Percentiles rank a stretch among this genome's conserved stretches.
These are phyloP conservation scores for Arctostaphylos glauca DNA, from an alignment of 148 eudicot species.

Conservation along the genomic window DNA sequence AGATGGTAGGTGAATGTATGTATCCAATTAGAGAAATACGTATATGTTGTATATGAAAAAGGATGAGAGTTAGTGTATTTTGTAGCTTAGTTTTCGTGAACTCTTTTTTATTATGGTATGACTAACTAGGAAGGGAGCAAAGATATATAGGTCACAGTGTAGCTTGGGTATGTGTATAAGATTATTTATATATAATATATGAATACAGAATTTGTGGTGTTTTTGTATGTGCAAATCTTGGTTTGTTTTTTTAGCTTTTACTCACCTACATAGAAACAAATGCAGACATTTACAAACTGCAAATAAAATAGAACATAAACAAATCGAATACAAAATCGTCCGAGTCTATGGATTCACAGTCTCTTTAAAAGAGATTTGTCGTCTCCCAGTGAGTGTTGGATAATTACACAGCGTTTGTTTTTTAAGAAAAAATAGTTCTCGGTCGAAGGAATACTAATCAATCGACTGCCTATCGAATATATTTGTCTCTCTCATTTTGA, in stretches of 20 bases:
- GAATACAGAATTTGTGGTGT: neutral
- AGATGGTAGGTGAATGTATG: slow-evolving; percentile 34
- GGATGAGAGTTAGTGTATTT: slow-evolving; percentile 11
- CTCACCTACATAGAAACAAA: neutral
- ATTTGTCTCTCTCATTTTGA: too few species aligned
- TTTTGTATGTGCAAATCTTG: neutral
- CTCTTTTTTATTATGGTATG: neutral
- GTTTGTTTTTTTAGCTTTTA: neutral
- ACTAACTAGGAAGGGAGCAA: neutral
- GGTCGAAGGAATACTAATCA: too few species aligned
- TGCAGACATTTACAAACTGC: neutral
- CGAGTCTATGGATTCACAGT: too few species aligned
- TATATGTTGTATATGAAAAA: slow-evolving; percentile 16
- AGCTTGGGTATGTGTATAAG: neutral
- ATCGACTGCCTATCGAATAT: too few species aligned
- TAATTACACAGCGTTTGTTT: too few species aligned
- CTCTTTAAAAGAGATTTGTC: too few species aligned
- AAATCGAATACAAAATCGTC: too few species aligned
- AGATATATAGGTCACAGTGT: neutral
- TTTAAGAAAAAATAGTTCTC: too few species aligned
- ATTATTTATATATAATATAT: neutral
- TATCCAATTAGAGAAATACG: slow-evolving; percentile 25
- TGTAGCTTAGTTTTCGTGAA: slow-evolving; percentile 11
- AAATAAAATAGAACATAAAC: too few species aligned
- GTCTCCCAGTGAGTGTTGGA: too few species aligned